phyloP scores from a whole-genome alignment of 2,329 filamentous ascomycete species.

The Bipolaris sorokiniana region DNA sequence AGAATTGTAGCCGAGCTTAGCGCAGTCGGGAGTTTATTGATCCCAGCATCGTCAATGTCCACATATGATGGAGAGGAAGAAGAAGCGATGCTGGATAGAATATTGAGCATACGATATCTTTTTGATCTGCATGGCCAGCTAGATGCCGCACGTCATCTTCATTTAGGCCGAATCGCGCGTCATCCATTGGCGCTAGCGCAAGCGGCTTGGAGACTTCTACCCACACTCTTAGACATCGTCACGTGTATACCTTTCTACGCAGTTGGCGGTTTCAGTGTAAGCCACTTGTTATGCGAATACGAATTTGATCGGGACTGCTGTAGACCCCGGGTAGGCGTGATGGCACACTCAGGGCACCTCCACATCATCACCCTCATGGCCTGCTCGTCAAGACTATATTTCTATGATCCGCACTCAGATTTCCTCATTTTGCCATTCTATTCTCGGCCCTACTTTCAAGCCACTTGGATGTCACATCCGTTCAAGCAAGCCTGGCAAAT shows the following conservation, averaged over 20 bases:
- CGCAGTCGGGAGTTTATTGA: slow-evolving; percentile 4
- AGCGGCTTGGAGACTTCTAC: slow-evolving; percentile 2
- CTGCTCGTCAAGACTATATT: neutral
- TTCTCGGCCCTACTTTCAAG: neutral
- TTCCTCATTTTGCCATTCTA: neutral
- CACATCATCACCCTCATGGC: neutral
- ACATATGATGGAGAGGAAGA: neutral
- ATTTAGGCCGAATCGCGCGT: slow-evolving; percentile 15
- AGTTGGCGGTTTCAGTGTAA: neutral
- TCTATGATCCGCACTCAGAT: neutral
- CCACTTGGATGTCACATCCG: neutral
- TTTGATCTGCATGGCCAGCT: slow-evolving; percentile 1
- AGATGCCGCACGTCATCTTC: slow-evolving; percentile 22
- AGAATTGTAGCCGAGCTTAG: slow-evolving; percentile 19
- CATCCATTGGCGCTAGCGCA: slow-evolving; percentile 20
- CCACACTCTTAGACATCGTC: neutral
- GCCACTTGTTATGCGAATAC: neutral
- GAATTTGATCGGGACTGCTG: neutral
- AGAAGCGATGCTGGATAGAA: neutral
- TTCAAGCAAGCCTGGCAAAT: neutral
- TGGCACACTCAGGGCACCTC: neutral
- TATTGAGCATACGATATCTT: neutral
- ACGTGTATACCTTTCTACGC: neutral
- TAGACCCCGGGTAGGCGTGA: neutral
- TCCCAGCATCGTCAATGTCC: slow-evolving; percentile 1